phyloP scores from a whole-genome alignment of 495 filamentous ascomycete genomes.

The Daldinia concentrica region DNA sequence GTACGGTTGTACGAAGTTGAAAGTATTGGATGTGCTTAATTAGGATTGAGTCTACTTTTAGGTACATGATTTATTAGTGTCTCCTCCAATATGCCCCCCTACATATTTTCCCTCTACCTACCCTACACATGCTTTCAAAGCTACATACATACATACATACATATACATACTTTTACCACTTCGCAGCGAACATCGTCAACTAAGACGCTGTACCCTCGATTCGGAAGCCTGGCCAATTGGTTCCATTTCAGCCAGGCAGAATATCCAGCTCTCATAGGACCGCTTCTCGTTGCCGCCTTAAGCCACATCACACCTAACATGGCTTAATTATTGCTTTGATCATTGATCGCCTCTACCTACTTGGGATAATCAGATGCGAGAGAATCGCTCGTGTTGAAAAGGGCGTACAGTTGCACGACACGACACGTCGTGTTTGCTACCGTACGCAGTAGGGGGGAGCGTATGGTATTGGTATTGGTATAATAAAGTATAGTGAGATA shows the following conservation, averaged over 20 bases:
- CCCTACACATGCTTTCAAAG: not conserved
- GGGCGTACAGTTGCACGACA: slow-evolving; percentile 35
- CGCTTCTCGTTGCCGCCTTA: slow-evolving; percentile 43
- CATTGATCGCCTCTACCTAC: slow-evolving; percentile 37
- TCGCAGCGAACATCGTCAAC: slow-evolving; percentile 12
- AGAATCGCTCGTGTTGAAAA: slow-evolving; percentile 33
- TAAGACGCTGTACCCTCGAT: slow-evolving; percentile 18
- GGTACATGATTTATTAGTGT: no score
- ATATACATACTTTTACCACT: slow-evolving; percentile 14
- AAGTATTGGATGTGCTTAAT: not conserved
- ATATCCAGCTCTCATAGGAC: slow-evolving; percentile 32
- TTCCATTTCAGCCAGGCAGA: slow-evolving; percentile 35
- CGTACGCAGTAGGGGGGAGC: slow-evolving; percentile 11
- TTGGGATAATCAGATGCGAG: slow-evolving; percentile 37
- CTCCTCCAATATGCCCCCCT: no score
- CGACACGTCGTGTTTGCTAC: slow-evolving; percentile 35
- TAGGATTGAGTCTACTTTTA: no score
- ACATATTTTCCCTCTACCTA: not conserved
- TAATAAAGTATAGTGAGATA: not conserved
- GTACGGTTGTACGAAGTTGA: no score
- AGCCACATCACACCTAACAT: slow-evolving; percentile 42
- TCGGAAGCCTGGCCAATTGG: slow-evolving; percentile 40
- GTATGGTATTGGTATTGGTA: slow-evolving; percentile 6
- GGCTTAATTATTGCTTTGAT: slow-evolving; percentile 31
- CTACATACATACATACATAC: slow-evolving; percentile 13